These are phyloP conservation scores for Fusarium hainanense DNA, from an alignment of 2,329 filamentous ascomycete species.

Conservation along the genomic window DNA sequence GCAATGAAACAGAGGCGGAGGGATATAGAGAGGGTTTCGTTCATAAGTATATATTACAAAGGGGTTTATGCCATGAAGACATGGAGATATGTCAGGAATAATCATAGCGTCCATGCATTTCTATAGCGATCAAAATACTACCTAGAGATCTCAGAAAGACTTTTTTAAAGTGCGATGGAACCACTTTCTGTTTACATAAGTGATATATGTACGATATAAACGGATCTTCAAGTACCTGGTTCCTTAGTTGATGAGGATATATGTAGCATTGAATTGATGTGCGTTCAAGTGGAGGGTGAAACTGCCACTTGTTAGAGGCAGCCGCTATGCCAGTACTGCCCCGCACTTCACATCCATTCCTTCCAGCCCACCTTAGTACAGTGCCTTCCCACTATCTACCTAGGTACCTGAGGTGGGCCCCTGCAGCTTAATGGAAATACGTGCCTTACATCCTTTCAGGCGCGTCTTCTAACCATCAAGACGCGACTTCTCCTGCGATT, in stretches of 20 bases:
- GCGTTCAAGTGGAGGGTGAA: neutral
- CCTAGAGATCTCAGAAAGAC: slow-evolving; percentile 11
- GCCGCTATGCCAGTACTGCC: neutral
- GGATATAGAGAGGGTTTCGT: slow-evolving; percentile 34
- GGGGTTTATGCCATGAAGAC: slow-evolving; percentile 36
- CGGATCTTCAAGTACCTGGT: neutral
- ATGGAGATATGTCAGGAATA: slow-evolving; percentile 19
- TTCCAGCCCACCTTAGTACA: neutral
- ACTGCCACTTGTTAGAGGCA: neutral
- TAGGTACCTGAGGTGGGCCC: neutral
- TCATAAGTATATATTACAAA: slow-evolving; percentile 47
- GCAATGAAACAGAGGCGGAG: neutral
- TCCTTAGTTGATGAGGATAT: neutral
- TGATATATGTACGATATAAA: neutral
- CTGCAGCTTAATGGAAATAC: slow-evolving; percentile 1
- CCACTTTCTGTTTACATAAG: neutral
- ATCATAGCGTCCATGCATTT: slow-evolving; percentile 32
- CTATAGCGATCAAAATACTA: slow-evolving; percentile 31
- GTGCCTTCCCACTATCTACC: neutral
- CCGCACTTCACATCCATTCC: neutral
- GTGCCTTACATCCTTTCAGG: neutral
- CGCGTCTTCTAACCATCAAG: slow-evolving; percentile 21
- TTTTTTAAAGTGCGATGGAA: neutral
- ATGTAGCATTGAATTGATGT: slow-evolving; percentile 3
- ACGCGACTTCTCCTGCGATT: slow-evolving; percentile 13